These are phyloP conservation scores for Gnomoniopsis smithogilvyi DNA, from an alignment of 2,329 filamentous ascomycete genomes.

Conservation along the genomic window DNA sequence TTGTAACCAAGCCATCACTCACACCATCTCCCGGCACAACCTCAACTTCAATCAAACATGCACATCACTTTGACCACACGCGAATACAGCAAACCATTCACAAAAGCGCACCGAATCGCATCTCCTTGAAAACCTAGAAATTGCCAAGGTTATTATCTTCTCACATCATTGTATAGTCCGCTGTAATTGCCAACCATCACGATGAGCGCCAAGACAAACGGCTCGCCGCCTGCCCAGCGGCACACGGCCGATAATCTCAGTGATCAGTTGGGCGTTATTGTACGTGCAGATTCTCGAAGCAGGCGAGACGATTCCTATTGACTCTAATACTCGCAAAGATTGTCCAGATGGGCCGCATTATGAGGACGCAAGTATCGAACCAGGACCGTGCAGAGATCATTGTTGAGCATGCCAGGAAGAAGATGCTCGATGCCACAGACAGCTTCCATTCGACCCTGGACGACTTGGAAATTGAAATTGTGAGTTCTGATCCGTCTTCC, in stretches of 20 bases:
- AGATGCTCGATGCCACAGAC: conserved; percentile 15
- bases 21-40: too few species aligned
- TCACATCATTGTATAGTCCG: too few species aligned
- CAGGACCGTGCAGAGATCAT: conserved; percentile 13
- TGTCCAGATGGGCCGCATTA: conserved; percentile 17
- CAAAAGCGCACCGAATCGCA: too few species aligned
- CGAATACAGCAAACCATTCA: too few species aligned
- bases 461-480: conserved; percentile 18
- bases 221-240: conserved; percentile 4
- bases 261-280: conserved; percentile 14
- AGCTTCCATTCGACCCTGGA: conserved; percentile 18
- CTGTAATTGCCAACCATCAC: not conserved
- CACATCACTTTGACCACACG: too few species aligned
- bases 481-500: conserved; percentile 1
- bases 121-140: too few species aligned
- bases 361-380: conserved; percentile 4
- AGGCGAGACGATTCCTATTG: not conserved
- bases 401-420: conserved; percentile 11
- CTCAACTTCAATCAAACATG: too few species aligned
- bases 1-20: too few species aligned
- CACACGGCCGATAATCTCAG: conserved; percentile 17
- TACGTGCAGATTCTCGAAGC: not conserved
- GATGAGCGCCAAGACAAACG: conserved; percentile 2
- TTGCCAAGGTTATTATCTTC: too few species aligned
- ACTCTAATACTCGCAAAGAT: conserved; percentile 9